Base-by-base conservation (phyloP, 345 rosid genomes). In the Clausena lansium region DNA sequence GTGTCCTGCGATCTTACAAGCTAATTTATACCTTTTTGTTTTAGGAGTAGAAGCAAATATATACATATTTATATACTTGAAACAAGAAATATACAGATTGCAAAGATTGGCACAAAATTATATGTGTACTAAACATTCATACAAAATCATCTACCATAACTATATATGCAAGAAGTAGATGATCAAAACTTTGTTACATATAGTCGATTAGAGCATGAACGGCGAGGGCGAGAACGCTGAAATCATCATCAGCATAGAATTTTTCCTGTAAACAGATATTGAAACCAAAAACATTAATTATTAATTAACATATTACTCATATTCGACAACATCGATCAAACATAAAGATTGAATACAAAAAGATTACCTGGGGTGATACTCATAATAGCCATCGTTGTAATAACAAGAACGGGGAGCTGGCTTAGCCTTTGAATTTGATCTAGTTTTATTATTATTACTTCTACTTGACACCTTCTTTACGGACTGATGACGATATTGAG, bases 151-250 rank as follows among this genome's bases (percentile, higher is more conserved):
- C 22, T 17, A 15, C 61, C 9, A 5, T 62, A 35, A 32, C 27
- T 0, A 0, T 8, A 8, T 1, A 35, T 35, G 17, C 47, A 35
- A 41, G 47, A 15, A 35, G 69, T 9, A n/a, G 45, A 64, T 19
- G 68, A 33, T 64, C 25, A 13, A 19, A 35, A 70, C 4, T 33
- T 45, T 62, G 32, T 9, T 57, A n/a, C 45, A 27, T 9, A 70
- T 52, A 0, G 54, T 7, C 39, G 57, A 50, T 83, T 78, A 86
- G 41, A 78, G 76, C 78, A 77, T 70, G 66, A 84, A 86, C 22
- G 87, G 86, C 25, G 86, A 33, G 33, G 84, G 84, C 6, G 83
- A 76, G 71, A 86, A 80, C 5, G 77, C 76, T 6, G 86, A 83
- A 22, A 84, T 7, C 15, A 71, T 55, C 81, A 86, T 60, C 24